phyloP scores from a whole-genome alignment of 768 basidiomycete genomes.

The Cystobasidium onofrii region DNA sequence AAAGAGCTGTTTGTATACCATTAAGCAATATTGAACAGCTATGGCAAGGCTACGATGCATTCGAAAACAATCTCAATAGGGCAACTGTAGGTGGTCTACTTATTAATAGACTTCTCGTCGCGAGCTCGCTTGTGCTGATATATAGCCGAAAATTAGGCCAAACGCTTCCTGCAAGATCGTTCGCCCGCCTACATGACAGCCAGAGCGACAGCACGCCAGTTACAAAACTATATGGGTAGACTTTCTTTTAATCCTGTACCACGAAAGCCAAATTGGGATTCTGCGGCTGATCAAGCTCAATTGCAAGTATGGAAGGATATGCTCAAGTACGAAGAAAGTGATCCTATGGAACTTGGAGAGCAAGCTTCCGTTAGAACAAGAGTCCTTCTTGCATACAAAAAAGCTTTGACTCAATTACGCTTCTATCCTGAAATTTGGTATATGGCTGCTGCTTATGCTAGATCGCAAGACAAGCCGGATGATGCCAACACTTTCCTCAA shows the following conservation, averaged over 20 bases:
- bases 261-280: conserved; percentile 65
- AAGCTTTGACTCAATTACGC: conserved; percentile 82
- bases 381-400: conserved; percentile 72
- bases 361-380: conserved; percentile 58
- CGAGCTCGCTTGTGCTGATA: too few species aligned
- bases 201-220: conserved; percentile 71
- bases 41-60: conserved; percentile 88
- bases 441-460: conserved; percentile 80
- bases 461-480: conserved; percentile 63
- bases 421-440: conserved; percentile 94
- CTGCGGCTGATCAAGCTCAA: conserved; percentile 60
- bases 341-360: conserved; percentile 87
- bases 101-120: too few species aligned
- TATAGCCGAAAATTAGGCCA: too few species aligned
- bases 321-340: conserved; percentile 88
- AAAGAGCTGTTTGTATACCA: conserved; percentile 87
- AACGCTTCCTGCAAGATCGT: conserved; percentile 90
- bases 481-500: conserved; percentile 74
- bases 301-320: conserved; percentile 86
- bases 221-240: conserved; percentile 58
- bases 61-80: conserved; percentile 79
- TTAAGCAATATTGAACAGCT: conserved; percentile 83
- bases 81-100: conserved; percentile 56
- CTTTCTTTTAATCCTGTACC: conserved; percentile 59
- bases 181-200: conserved; percentile 93